These are phyloP conservation scores for Tetracladium setigerum DNA, from an alignment of 495 filamentous ascomycete species.

Conservation along the genomic window DNA sequence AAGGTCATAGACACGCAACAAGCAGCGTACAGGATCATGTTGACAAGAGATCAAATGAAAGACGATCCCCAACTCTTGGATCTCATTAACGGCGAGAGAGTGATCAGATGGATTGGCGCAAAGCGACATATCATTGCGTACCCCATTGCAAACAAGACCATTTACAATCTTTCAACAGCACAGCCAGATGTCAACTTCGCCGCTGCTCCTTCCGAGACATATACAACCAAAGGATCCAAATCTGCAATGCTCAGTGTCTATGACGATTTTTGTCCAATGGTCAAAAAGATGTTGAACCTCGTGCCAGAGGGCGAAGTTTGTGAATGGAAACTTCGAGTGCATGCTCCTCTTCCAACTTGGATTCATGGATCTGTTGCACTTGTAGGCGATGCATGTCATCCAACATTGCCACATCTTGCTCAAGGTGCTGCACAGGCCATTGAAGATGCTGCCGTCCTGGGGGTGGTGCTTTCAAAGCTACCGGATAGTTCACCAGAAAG, in stretches of 20 bases:
- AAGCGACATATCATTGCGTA: slow-evolving; percentile 80
- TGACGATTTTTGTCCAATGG: slow-evolving; percentile 61
- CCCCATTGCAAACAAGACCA: slow-evolving; percentile 61
- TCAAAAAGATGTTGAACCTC: slow-evolving; percentile 66
- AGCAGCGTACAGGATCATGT: slow-evolving; percentile 82
- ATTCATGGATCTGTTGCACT: slow-evolving; percentile 58
- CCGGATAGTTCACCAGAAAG: slow-evolving; percentile 44
- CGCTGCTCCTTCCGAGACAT: slow-evolving; percentile 62
- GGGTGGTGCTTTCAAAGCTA: slow-evolving; percentile 51
- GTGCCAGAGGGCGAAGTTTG: slow-evolving; percentile 75
- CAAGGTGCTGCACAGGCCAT: slow-evolving; percentile 86
- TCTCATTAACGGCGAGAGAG: slow-evolving; percentile 57
- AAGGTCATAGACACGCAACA: slow-evolving; percentile 65
- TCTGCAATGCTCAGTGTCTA: slow-evolving; percentile 58
- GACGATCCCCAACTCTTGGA: slow-evolving; percentile 57
- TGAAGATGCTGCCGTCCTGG: slow-evolving; percentile 69
- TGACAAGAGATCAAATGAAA: slow-evolving; percentile 57
- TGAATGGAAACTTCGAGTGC: slow-evolving; percentile 71
- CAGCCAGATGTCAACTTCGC: slow-evolving; percentile 72
- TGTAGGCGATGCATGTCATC: slow-evolving; percentile 73
- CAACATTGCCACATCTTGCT: slow-evolving; percentile 59
- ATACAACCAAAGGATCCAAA: slow-evolving; percentile 69
- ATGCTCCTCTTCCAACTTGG: slow-evolving; percentile 65
- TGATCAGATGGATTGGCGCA: slow-evolving; percentile 72
- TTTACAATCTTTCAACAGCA: slow-evolving; percentile 72